These are phyloP conservation scores for Zygoascus hellenicus DNA, from an alignment of 1,139 yeast genomes.

Conservation along the genomic window DNA sequence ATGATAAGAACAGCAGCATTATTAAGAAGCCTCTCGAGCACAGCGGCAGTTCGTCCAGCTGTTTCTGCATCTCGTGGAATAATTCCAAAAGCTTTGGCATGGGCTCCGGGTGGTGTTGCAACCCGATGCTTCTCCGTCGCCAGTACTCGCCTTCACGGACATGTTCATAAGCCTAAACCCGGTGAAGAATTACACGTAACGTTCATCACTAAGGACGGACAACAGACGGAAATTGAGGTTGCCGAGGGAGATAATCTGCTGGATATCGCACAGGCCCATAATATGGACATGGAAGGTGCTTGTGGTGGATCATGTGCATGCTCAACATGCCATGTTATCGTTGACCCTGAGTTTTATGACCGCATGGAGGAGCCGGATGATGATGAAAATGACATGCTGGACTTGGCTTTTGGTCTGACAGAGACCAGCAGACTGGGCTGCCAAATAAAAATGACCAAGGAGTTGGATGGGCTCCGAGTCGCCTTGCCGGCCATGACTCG, in stretches of 20 bases:
- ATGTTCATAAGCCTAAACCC: conserved; percentile 79
- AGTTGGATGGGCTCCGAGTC: conserved; percentile 87
- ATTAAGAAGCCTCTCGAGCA: too few species aligned
- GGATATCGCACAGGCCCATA: conserved; percentile 92
- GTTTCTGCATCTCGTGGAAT: too few species aligned
- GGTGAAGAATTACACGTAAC: conserved; percentile 92
- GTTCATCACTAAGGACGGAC: conserved; percentile 87
- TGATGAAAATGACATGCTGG: conserved; percentile 97
- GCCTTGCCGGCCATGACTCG: conserved; percentile 98
- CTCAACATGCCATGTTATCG: conserved; percentile 93
- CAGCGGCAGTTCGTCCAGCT: too few species aligned
- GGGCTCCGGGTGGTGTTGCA: not conserved
- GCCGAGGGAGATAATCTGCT: conserved; percentile 87
- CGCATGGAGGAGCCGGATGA: conserved; percentile 91
- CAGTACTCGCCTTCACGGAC: conserved; percentile 56
- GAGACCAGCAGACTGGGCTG: conserved; percentile 93
- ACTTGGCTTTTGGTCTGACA: conserved; percentile 92
- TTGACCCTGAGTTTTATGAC: conserved; percentile 92
- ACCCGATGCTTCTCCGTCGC: conserved; percentile 3
- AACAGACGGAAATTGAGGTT: conserved; percentile 73
- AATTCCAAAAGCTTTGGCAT: too few species aligned
- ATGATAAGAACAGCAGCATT: too few species aligned
- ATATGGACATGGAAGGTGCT: conserved; percentile 96
- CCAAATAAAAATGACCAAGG: conserved; percentile 84
- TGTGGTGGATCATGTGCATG: conserved; percentile 99